Evolutionary conservation across 192 early-diverging fungal species (phyloP).

Genomic region (Coemansia sp.): DNA sequence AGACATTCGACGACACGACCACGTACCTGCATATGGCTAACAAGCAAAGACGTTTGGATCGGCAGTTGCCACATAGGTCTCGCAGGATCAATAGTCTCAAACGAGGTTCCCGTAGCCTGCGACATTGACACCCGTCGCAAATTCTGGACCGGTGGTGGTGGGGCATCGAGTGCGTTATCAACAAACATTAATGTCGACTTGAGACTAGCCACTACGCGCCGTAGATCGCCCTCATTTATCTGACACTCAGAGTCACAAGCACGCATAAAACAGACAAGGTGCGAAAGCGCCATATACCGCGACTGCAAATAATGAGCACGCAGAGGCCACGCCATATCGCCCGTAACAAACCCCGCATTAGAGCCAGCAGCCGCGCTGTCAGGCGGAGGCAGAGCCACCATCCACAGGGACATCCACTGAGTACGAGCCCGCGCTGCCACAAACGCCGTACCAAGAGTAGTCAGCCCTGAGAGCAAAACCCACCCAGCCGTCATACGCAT

Average conservation of each 20-base stretch:
- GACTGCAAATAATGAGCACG: slow-evolving; percentile 37
- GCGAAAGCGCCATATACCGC: slow-evolving; percentile 30
- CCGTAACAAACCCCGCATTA: slow-evolving; percentile 30
- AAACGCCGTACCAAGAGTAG: slow-evolving; percentile 15
- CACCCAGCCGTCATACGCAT: slow-evolving; percentile 45
- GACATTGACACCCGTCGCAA: neutral
- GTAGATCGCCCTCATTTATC: slow-evolving; percentile 5
- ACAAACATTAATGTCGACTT: slow-evolving; percentile 39
- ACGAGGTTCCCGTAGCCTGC: neutral
- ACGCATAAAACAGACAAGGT: slow-evolving; percentile 25
- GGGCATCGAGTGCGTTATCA: slow-evolving; percentile 56
- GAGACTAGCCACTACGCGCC: slow-evolving; percentile 12
- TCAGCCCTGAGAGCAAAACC: slow-evolving; percentile 35
- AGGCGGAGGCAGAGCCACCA: slow-evolving; percentile 31
- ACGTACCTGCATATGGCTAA: slow-evolving; percentile 37
- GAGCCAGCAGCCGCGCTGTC: neutral
- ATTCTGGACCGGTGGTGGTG: slow-evolving; percentile 12
- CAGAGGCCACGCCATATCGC: slow-evolving; percentile 27
- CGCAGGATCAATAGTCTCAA: slow-evolving; percentile 8
- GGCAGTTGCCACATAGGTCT: slow-evolving; percentile 20
- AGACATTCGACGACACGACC: slow-evolving; percentile 34
- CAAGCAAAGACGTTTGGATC: slow-evolving; percentile 13
- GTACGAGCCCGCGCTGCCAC: neutral
- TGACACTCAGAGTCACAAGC: neutral
- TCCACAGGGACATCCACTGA: slow-evolving; percentile 42